phyloP scores from a whole-genome alignment of 495 filamentous ascomycete species.

The Penicillium odoratum region DNA sequence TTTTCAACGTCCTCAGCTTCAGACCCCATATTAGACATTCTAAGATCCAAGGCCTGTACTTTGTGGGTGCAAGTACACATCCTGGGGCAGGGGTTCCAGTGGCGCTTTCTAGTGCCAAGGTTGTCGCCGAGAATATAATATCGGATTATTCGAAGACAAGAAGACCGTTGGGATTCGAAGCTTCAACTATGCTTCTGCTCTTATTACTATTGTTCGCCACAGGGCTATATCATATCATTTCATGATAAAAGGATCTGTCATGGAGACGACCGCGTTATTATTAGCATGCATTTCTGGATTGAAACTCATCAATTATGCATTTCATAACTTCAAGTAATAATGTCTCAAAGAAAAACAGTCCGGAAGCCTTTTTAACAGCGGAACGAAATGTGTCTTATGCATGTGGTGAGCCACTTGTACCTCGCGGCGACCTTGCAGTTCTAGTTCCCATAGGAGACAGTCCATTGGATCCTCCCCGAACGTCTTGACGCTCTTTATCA shows the following conservation, averaged over 20 bases:
- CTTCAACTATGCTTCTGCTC: not conserved
- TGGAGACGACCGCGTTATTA: too few species aligned
- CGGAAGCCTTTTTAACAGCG: not conserved
- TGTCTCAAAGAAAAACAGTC: not conserved
- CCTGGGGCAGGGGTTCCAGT: slow-evolving; percentile 73
- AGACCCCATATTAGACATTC: slow-evolving; percentile 57
- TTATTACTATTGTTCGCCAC: not conserved
- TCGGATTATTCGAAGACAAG: not conserved
- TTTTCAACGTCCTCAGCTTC: slow-evolving; percentile 71
- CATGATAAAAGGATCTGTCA: not conserved
- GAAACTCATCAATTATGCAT: not conserved
- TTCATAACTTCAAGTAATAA: not conserved
- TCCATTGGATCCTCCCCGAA: slow-evolving; percentile 7
- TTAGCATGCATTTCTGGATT: too few species aligned
- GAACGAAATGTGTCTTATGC: not conserved
- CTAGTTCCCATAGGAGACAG: slow-evolving; percentile 5
- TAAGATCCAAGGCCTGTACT: slow-evolving; percentile 52
- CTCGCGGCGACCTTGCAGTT: slow-evolving; percentile 8
- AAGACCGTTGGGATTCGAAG: not conserved
- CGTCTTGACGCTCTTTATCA: slow-evolving; percentile 16
- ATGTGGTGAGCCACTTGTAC: slow-evolving; percentile 1
- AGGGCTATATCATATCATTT: not conserved
- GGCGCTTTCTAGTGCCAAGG: slow-evolving; percentile 60
- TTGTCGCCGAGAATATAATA: slow-evolving; percentile 49
- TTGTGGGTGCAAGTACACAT: slow-evolving; percentile 71